These are phyloP conservation scores for Apocynum venetum DNA, from an alignment of 257 asterid genomes.

Conservation along the genomic window DNA sequence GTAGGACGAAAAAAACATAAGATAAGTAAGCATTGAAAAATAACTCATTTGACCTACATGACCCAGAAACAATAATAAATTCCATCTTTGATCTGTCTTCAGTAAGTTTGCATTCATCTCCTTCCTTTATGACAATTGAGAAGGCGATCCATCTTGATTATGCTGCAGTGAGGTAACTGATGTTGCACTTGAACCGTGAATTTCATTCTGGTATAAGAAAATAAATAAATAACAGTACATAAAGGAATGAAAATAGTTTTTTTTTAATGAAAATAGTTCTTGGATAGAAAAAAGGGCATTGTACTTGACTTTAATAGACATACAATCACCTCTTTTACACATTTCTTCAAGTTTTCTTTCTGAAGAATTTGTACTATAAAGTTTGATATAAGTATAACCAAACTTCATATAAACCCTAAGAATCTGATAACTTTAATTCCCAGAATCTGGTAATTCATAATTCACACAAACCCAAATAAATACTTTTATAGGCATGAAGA, in stretches of 20 bases:
- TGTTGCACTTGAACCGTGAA: not conserved
- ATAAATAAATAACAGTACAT: not conserved
- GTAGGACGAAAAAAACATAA: not conserved
- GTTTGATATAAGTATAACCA: too few relatives aligned
- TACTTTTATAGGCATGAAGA: too few relatives aligned
- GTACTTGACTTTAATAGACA: not conserved
- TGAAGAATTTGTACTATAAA: not conserved
- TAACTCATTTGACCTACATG: not conserved
- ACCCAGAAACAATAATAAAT: not conserved
- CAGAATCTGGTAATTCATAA: too few relatives aligned
- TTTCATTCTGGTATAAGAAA: slow-evolving; percentile 12
- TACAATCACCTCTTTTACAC: not conserved
- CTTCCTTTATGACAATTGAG: not conserved
- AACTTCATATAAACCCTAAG: too few relatives aligned
- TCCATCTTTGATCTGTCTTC: not conserved
- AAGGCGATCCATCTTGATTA: not conserved
- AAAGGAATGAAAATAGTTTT: not conserved
- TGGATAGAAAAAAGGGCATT: not conserved
- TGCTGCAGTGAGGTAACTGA: slow-evolving; percentile 1
- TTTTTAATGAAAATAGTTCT: not conserved
- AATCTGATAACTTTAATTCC: too few relatives aligned
- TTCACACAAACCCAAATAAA: too few relatives aligned
- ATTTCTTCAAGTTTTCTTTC: not conserved
- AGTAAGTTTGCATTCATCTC: slow-evolving; percentile 1
- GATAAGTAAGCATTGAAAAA: not conserved